phyloP scores from a whole-genome alignment of 2,329 filamentous ascomycete genomes.

The Fusarium sp. region DNA sequence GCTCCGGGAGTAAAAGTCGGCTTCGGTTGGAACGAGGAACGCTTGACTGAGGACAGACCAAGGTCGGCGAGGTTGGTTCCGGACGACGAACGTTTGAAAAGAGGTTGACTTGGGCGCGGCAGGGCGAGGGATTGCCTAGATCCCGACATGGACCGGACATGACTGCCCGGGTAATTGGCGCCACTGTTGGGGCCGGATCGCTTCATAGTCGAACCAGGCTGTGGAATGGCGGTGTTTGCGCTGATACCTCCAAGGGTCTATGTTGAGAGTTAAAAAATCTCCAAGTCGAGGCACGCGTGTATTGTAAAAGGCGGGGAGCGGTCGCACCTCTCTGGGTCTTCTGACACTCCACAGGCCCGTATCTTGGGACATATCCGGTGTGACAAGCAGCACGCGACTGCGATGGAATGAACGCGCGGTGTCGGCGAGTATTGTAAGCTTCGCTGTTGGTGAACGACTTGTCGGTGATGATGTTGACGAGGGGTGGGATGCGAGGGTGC shows the following conservation, averaged over 20 bases:
- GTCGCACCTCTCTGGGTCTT: slow-evolving; percentile 83
- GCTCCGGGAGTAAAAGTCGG: slow-evolving; percentile 71
- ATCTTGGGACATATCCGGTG: slow-evolving; percentile 81
- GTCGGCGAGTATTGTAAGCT: slow-evolving; percentile 3
- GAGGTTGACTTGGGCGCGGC: slow-evolving; percentile 84
- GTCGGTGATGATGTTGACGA: slow-evolving; percentile 28
- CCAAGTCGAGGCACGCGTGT: slow-evolving; percentile 1
- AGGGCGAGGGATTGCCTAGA: slow-evolving; percentile 88
- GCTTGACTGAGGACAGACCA: slow-evolving; percentile 85
- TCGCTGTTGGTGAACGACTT: background rate
- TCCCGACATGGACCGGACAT: slow-evolving; percentile 85
- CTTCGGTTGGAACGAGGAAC: slow-evolving; percentile 84
- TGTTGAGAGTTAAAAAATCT: slow-evolving; percentile 36
- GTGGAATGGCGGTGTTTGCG: slow-evolving; percentile 86
- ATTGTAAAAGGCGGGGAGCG: slow-evolving; percentile 28
- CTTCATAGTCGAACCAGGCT: slow-evolving; percentile 94
- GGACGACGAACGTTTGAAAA: slow-evolving; percentile 87
- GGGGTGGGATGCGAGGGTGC: slow-evolving; percentile 37
- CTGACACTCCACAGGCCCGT: slow-evolving; percentile 91
- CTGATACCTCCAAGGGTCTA: slow-evolving; percentile 90
- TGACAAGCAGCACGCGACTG: slow-evolving; percentile 30
- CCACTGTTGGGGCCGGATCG: slow-evolving; percentile 84
- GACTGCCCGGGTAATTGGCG: slow-evolving; percentile 73
- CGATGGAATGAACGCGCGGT: slow-evolving; percentile 28
- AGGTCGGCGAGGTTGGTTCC: slow-evolving; percentile 83